Evolutionary conservation across 169 alveolate species (phyloP).

Genomic region (Amoebophrya sp.): DNA sequence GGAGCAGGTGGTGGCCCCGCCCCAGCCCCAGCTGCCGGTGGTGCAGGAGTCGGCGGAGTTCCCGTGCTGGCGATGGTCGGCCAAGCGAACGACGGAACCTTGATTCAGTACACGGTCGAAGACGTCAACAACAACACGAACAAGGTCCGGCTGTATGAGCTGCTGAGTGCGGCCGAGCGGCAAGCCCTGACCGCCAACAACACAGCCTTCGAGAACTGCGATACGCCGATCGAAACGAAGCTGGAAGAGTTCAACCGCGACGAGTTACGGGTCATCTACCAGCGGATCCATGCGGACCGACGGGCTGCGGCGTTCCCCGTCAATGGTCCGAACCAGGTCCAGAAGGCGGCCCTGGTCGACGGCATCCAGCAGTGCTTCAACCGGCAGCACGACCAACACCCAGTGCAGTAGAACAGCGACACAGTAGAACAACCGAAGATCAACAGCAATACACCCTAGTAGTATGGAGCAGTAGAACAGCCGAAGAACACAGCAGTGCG

Average conservation of each 20-base stretch:
- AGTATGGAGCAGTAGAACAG: no score
- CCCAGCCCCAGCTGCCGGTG: background rate
- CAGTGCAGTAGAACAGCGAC: no score
- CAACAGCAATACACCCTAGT: no score
- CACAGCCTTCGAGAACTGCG: background rate
- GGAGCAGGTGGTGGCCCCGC: background rate
- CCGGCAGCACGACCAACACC: no score
- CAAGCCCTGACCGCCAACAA: no score
- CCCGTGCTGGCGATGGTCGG: background rate
- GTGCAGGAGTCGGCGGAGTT: background rate
- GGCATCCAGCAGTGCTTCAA: no score
- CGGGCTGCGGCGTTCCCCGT: background rate
- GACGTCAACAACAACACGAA: background rate
- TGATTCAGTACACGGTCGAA: background rate
- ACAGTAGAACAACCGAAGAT: no score
- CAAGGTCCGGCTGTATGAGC: background rate
- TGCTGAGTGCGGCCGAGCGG: background rate
- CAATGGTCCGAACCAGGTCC: no score
- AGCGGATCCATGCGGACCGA: background rate
- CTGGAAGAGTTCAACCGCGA: background rate
- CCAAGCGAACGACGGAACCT: background rate
- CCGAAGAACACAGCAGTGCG: no score
- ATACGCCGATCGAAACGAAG: background rate
- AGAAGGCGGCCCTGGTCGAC: no score
- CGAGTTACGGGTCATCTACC: background rate